Base-by-base conservation (phyloP, 768 basidiomycete genomes). In the Mrakia hoshinonis region DNA sequence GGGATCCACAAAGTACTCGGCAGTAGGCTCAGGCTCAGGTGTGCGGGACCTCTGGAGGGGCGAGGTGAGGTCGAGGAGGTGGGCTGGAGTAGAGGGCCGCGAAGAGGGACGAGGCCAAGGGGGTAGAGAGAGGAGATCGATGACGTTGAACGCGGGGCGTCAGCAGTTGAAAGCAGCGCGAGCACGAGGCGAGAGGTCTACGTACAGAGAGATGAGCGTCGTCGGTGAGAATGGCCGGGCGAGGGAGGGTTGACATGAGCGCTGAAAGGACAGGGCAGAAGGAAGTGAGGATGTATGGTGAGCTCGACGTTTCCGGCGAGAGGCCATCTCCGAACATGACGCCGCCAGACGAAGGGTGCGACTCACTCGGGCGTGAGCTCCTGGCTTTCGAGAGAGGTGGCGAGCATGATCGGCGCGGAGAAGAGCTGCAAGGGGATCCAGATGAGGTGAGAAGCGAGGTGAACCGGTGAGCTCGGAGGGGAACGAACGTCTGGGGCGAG, bases 301-400 rank as follows among this genome's bases (percentile, higher is more conserved):
- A 38, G 52, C 51, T 52, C n/a, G 31, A 29, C 22, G 3, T 1
- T 2, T 24, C 26, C 18, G 65, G 6, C 7, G 43, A 31, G 36
- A 46, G 49, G 29, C 18, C 26, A 15, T 18, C 43, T 43, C 43
- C 43, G 43, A 43, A 43, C 43, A 43, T 18, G n/a, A 4, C 31
- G 48, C 31, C 20, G 31, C 4, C 18, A 20, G 4, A 31, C 47
- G n/a, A 11, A 29, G 29, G 5, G 7, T 13, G 49, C 31, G n/a
- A 66, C 67, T 31, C 38, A 67, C 67, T 67, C 67, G 20, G 67
- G 67, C 31, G 67, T 67, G n/a, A 67, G 36, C 20, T 67, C 52
- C 22, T 67, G 67, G 26, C 47, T 51, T 38, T 67, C 52, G 12
- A 67, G 67, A 7, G 55, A 26, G 26, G 55, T 13, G 34, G 55